A percentile compares a stretch with the other conserved stretches of the same genome.
Conservation (phyloP, 768 basidiomycete species). For the Lactarius sp. region DNA sequence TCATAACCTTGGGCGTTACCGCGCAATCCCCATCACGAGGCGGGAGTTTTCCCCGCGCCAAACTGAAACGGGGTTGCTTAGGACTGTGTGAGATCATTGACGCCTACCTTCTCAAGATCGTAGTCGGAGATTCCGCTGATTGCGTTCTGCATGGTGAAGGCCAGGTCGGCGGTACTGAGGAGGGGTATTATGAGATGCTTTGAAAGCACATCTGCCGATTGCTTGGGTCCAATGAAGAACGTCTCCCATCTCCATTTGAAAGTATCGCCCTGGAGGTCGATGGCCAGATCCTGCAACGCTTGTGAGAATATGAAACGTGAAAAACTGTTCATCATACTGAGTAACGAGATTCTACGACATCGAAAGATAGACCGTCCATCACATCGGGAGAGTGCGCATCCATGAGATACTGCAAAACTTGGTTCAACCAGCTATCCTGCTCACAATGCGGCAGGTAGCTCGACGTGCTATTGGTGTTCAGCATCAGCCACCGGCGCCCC, state of each 20-base stretch:
- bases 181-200: constrained; percentile 74
- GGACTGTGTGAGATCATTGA: constrained; percentile 10
- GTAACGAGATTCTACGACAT: constrained; percentile 53
- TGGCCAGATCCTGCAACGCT: constrained; percentile 54
- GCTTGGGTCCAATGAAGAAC: constrained; percentile 54
- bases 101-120: constrained; percentile 62
- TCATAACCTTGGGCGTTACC: constrained; percentile 9
- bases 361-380: constrained; percentile 52
- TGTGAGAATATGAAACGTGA: constrained; percentile 22
- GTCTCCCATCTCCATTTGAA: constrained; percentile 84
- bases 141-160: constrained; percentile 57
- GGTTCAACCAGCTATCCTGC: constrained; percentile 60
- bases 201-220: constrained; percentile 69
- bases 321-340: constrained; percentile 41
- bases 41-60: constrained; percentile 17
- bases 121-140: constrained; percentile 49
- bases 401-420: constrained; percentile 49
- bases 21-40: constrained; percentile 12
- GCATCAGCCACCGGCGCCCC: constrained; percentile 61
- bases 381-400: constrained; percentile 59
- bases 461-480: constrained; percentile 40
- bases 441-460: constrained; percentile 33
- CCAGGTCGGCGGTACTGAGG: constrained; percentile 63
- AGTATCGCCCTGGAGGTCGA: constrained; percentile 51
- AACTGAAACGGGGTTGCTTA: constrained; percentile 17